A percentile compares a stretch with the other conserved stretches of the same genome.
Evolutionary conservation across 2,329 filamentous ascomycete genomes (phyloP).

Genomic region (Magnaporthiopsis incrustans): DNA sequence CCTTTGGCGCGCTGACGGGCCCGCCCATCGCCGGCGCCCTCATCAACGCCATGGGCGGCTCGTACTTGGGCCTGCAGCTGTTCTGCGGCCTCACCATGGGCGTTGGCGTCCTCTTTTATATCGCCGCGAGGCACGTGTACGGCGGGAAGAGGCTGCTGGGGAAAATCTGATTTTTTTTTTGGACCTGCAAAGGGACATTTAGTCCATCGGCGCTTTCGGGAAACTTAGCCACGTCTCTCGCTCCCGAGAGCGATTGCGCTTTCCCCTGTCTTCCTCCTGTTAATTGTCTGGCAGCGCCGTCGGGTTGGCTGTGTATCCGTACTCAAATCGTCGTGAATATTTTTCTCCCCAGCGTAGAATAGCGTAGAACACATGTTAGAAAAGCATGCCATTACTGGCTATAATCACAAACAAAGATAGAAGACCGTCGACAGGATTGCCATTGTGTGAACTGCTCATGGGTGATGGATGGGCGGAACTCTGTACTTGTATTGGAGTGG

Average conservation of each 20-base stretch:
- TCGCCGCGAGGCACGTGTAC: slow-evolving; percentile 17
- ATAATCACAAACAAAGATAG: no score
- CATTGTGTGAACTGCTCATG: no score
- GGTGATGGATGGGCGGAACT: not conserved
- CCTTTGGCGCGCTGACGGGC: slow-evolving; percentile 49
- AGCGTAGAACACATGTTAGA: no score
- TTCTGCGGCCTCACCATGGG: slow-evolving; percentile 43
- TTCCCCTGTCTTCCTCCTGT: no score
- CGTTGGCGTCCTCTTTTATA: slow-evolving; percentile 17
- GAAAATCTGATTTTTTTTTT: slow-evolving; percentile 13
- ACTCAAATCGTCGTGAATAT: no score
- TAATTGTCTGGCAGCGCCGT: no score
- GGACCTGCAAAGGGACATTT: not conserved
- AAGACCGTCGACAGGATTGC: no score
- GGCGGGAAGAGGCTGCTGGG: slow-evolving; percentile 17
- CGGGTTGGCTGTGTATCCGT: no score
- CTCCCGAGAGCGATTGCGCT: not conserved
- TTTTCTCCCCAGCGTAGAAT: no score
- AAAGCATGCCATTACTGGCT: no score
- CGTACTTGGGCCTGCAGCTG: slow-evolving; percentile 43
- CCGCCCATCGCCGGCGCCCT: slow-evolving; percentile 50
- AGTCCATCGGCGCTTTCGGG: not conserved
- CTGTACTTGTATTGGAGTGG: not conserved
- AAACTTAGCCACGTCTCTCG: not conserved
- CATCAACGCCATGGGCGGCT: slow-evolving; percentile 32